Base-by-base conservation (phyloP, 257 asterid species). In the Solanum chaucha region DNA sequence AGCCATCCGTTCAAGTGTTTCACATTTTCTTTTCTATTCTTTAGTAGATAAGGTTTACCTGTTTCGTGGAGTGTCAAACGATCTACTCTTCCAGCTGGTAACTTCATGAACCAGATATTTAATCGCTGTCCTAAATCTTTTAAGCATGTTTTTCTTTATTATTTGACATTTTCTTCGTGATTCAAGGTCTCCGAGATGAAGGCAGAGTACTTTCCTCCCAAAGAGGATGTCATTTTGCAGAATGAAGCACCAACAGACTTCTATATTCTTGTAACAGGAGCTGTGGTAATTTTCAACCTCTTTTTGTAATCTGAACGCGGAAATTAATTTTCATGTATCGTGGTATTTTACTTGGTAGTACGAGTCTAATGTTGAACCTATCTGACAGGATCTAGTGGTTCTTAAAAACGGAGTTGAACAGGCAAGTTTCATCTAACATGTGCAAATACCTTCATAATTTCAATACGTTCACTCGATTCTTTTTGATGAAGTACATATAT, bases 161-260 rank as follows among this genome's bases (percentile, higher is more conserved):
- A 46, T 17, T 17, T 80, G 85, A 80, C 19, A 30, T 30, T 38
- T 40, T 24, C 22, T 36, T 24, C 46, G 15, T 26, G 58, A 51
- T 90, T 78, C 41, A 44, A 91, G 93, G 93, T 91, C 74, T 90
- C 93, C 22, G 93, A 91, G 88, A 91, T 91, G 92, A 90, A 91
- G 88, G 92, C 93, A 1, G 93, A 91, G 87, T 91, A 91, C 77
- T 91, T 90, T 70, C 92, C 93, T 84, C 93, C 93, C 7, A 91
- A 88, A 30, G 93, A 91, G 86, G 93, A 91, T 22, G 90, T 91
- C 32, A 90, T 91, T 88, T 70, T 91, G 84, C 93, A 91, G 85
- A 91, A 91, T 40, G 93, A 91, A 90, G 93, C 93, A 30, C 93
- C 93, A 46, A 90, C 93, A 3, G 93, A 91, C 68, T 89, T 91